Evolutionary conservation across 768 basidiomycete species (phyloP).

Genomic region (Piloderma croceum): DNA sequence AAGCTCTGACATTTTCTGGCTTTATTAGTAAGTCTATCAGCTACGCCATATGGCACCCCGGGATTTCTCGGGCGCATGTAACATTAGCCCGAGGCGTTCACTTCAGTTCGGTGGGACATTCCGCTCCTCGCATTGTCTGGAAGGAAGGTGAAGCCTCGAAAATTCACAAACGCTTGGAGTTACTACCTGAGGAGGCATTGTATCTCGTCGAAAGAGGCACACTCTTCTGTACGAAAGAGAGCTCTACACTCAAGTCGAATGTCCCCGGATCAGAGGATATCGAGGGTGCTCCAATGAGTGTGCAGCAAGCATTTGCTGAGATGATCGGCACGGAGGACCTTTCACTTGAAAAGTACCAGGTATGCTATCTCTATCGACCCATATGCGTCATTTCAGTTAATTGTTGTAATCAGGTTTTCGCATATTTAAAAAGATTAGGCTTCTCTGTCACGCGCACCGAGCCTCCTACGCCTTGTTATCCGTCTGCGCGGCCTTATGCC

Average conservation of each 20-base stretch:
- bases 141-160: conserved; percentile 35
- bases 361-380: too few species aligned
- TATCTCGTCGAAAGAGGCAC: conserved; percentile 91
- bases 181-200: conserved; percentile 92
- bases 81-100: conserved; percentile 77
- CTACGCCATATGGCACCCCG: conserved; percentile 75
- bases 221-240: conserved; percentile 61
- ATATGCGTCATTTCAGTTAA: too few species aligned
- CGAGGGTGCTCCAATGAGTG: conserved; percentile 75
- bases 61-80: conserved; percentile 57
- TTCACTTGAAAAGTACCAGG: conserved; percentile 86
- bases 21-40: conserved; percentile 72
- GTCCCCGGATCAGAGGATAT: conserved; percentile 35
- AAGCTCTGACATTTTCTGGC: conserved; percentile 3
- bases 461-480: conserved; percentile 51
- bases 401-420: conserved; percentile 89
- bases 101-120: conserved; percentile 78
- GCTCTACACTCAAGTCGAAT: conserved; percentile 9
- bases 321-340: conserved; percentile 78
- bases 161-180: conserved; percentile 62
- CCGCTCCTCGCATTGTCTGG: conserved; percentile 46
- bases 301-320: conserved; percentile 83
- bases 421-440: conserved; percentile 88
- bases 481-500: conserved; percentile 36
- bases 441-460: conserved; percentile 80